Base-by-base conservation (phyloP, 805 yeast genomes). In the Suhomyces emberorum region DNA sequence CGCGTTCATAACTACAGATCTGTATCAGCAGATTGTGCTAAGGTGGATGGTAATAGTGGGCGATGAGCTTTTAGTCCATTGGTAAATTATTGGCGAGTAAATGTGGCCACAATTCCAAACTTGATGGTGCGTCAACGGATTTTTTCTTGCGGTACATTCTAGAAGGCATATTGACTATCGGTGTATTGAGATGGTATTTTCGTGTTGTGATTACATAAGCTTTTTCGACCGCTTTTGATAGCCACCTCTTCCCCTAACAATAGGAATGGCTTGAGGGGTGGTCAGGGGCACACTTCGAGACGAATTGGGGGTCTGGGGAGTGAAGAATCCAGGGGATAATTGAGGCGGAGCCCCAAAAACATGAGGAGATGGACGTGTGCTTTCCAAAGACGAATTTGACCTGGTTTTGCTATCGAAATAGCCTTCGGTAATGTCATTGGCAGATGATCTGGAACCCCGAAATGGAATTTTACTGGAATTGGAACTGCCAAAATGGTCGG, bases 191-290 rank as follows among this genome's bases (percentile, higher is more conserved):
- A n/a, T n/a, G n/a, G n/a, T n/a, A n/a, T n/a, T n/a, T n/a, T n/a
- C n/a, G n/a, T n/a, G n/a, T n/a, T n/a, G n/a, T n/a, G n/a, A 23
- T 41, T 52, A 65, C 69, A 63, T 65, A 32, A 53, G 41, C 41
- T 62, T 65, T 45, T 62, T 65, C 1, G 69, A 52, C 35, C 73
- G 44, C 45, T 65, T 68, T 40, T 68, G 73, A 42, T 63, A 63
- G 0, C 73, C 73, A 3, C 73, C 73, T 41, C 73, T 57, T 9
- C 73, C 73, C 39, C 55, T 60, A 31, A 68, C 45, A 7, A 61
- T 62, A 0, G 72, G 70, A n/a, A 41, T 48, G 18, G 23, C 28
- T 30, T 7, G 33, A 7, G 22, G 7, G 22, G 9, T 20, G 7
- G 22, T 7, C 22, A 9, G 8, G 8, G 22, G 22, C 22, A 9